These are phyloP conservation scores for Pezicula radicicola DNA, from an alignment of 2,329 filamentous ascomycete species.

Conservation along the genomic window DNA sequence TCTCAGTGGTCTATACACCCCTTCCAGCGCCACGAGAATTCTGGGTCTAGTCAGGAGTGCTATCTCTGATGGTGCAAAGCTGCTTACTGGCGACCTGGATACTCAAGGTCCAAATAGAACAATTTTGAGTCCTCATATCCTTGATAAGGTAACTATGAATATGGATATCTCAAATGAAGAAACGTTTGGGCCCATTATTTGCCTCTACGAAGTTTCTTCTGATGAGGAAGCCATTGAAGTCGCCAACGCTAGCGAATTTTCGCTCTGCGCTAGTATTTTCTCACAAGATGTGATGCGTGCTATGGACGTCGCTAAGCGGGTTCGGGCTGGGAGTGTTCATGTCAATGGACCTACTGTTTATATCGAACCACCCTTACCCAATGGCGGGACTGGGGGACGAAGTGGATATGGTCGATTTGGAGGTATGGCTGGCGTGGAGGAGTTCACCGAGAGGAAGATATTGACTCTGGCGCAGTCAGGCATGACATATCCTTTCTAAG, in stretches of 20 bases:
- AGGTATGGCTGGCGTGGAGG: conserved; percentile 45
- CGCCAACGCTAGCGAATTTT: conserved; percentile 64
- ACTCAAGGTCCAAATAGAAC: conserved; percentile 37
- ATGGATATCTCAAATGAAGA: conserved; percentile 76
- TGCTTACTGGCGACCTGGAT: conserved; percentile 26
- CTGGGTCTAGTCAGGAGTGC: neutral
- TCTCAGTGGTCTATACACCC: neutral
- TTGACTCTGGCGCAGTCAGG: conserved; percentile 44
- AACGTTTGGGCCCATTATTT: conserved; percentile 59
- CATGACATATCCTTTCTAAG: too few species aligned
- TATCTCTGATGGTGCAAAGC: neutral
- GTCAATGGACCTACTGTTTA: conserved; percentile 66
- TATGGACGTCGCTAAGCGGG: conserved; percentile 35
- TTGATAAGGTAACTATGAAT: conserved; percentile 52
- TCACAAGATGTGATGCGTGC: conserved; percentile 51
- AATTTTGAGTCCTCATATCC: neutral
- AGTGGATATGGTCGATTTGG: conserved; percentile 61
- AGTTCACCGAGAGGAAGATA: conserved; percentile 61
- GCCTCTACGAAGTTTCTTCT: conserved; percentile 47
- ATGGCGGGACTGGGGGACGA: conserved; percentile 55
- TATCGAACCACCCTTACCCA: conserved; percentile 59
- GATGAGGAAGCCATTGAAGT: conserved; percentile 56
- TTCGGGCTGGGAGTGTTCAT: conserved; percentile 58
- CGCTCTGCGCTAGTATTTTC: conserved; percentile 62
- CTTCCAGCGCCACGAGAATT: neutral